These are phyloP conservation scores for Medicago truncatula DNA, from an alignment of 306 rosid species.

Conservation along the genomic window MtrunA17r5.0-ANR NC_053045.1:1346001-1346500, in stretches of 20 bases:
- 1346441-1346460: constrained; percentile 7
- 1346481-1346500: background rate
- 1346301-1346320: background rate
- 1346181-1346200: constrained; percentile 26
- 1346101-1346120: constrained; percentile 32
- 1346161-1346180: constrained; percentile 23
- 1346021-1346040: background rate
- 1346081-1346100: constrained; percentile 2
- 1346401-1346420: constrained; percentile 9
- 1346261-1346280: background rate
- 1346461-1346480: background rate
- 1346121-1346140: constrained; percentile 16
- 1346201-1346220: constrained; percentile 12
- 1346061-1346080: background rate
- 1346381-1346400: constrained; percentile 12
- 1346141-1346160: constrained; percentile 6
- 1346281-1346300: background rate
- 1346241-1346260: background rate
- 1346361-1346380: constrained; percentile 19
- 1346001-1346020: background rate
- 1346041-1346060: constrained; percentile 14
- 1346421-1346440: constrained; percentile 33
- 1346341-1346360: constrained; percentile 20
- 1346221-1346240: constrained; percentile 6
- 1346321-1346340: constrained; percentile 10